These are phyloP conservation scores for Rhizophagus prolifer DNA, from an alignment of 192 early-diverging fungal genomes.

Conservation along the genomic window DNA sequence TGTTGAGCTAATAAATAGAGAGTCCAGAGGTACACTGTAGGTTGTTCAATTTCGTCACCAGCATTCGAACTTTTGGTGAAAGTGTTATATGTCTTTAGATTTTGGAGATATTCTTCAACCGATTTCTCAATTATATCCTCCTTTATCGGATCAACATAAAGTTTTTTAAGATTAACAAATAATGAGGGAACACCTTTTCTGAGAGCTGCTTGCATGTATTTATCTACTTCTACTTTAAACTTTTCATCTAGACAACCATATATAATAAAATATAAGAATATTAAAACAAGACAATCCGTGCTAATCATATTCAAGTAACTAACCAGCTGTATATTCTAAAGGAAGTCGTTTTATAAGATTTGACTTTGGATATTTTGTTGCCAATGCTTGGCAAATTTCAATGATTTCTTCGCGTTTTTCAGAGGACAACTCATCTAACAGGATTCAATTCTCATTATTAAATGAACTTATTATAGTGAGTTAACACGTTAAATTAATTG, in stretches of 20 bases:
- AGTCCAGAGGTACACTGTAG: conserved; percentile 84
- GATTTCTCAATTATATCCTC: conserved; percentile 63
- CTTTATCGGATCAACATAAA: conserved; percentile 69
- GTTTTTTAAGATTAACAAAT: conserved; percentile 77
- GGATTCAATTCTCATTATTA: conserved; percentile 5
- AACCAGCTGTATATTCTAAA: conserved; percentile 67
- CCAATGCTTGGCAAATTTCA: conserved; percentile 40
- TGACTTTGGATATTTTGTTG: conserved; percentile 75
- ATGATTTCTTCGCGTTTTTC: conserved; percentile 41
- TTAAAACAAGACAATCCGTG: too few species aligned
- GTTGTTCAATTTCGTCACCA: conserved; percentile 65
- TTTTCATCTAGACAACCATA: conserved; percentile 41
- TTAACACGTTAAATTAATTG: not conserved
- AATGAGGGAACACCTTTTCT: conserved; percentile 94
- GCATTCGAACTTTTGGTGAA: conserved; percentile 32
- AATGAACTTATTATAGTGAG: not conserved
- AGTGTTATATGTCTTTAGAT: conserved; percentile 40
- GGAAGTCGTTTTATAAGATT: conserved; percentile 77
- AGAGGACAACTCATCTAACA: conserved; percentile 10
- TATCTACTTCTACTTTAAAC: conserved; percentile 63
- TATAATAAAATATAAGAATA: not conserved
- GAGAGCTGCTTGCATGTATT: conserved; percentile 69
- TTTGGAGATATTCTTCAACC: conserved; percentile 61
- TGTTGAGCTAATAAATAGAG: conserved; percentile 90
- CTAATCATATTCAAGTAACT: not conserved